These are phyloP conservation scores for Sclerotiophoma versabilis DNA, from an alignment of 2,329 filamentous ascomycete genomes.

Conservation along the genomic window DNA sequence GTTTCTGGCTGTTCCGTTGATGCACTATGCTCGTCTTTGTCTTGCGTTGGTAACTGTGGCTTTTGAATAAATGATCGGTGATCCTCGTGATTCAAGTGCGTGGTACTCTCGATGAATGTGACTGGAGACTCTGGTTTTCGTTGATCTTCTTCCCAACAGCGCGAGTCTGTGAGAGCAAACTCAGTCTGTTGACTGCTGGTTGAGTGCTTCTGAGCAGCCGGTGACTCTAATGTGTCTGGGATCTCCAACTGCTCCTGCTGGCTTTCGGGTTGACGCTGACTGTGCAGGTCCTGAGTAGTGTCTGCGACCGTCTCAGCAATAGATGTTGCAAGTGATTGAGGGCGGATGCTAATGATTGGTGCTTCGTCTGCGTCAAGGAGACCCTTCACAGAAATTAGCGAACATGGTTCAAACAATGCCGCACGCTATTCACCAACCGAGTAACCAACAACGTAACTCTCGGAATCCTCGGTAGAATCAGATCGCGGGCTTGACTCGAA, in stretches of 20 bases:
- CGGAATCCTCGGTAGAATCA: constrained; percentile 7
- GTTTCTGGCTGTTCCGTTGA: background rate
- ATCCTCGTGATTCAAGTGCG: background rate
- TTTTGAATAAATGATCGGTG: background rate
- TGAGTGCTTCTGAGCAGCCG: background rate
- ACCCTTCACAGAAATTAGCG: constrained; percentile 10
- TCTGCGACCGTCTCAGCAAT: constrained; percentile 40
- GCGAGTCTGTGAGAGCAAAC: background rate
- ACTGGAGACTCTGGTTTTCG: background rate
- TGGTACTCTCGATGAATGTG: constrained; percentile 4
- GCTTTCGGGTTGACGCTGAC: constrained; percentile 13
- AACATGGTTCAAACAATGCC: background rate
- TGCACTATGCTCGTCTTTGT: background rate
- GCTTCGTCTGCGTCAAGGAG: constrained; percentile 21
- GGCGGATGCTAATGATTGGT: constrained; percentile 4
- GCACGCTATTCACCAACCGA: constrained; percentile 6
- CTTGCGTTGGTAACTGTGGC: background rate
- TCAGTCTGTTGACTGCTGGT: background rate
- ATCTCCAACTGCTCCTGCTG: constrained; percentile 10
- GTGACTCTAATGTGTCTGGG: constrained; percentile 14
- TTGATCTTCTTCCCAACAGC: background rate
- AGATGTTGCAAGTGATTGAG: constrained; percentile 29
- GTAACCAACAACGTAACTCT: constrained; percentile 16
- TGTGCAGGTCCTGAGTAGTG: constrained; percentile 24
- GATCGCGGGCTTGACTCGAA: constrained; percentile 7